Base-by-base conservation (phyloP, 306 rosid species). In the Malus fusca region DNA sequence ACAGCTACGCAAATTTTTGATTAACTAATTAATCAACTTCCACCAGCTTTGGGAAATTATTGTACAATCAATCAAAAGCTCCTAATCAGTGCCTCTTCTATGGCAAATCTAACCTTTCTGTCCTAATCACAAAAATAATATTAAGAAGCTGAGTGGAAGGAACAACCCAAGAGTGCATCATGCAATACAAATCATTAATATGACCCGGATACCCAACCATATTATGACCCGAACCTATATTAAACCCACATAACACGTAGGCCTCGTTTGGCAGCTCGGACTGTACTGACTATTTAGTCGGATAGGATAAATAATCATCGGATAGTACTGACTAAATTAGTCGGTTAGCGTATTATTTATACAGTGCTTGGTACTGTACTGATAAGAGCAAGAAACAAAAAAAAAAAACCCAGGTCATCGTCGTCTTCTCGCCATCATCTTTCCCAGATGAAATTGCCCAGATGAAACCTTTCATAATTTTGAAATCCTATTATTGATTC, bases 21-120 rank as follows among this genome's bases (percentile, higher is more conserved):
- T 33, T 59, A 56, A 73, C 69, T 5, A 55, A 73, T 5, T 51
- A 51, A 51, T 51, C 55, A 51, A 51, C 55, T 74, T 73, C 69
- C 74, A 66, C 74, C 69, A 79, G 37, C 48, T 65, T 51, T 72
- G 75, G 74, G 60, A 67, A 67, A 55, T 56, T 9, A 56, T 21
- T 8, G 6, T 19, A 75, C 67, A 78, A 64, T 63, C 74, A 79
- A n/a, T 23, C 33, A 55, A 66, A 53, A 72, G 59, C 48, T 35
- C 46, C 28, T 48, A 72, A 42, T 72, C 65, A 22, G 68, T 72
- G 77, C 72, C 11, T 28, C 28, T 73, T 56, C 53, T 66, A 30
- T 73, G 17, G 82, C 69, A 72, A 55, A 73, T 73, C 74, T 52
- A 17, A 56, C 21, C 73, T 40, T 56, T 79, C 73, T 79, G 68